These are phyloP conservation scores for Posidonia australis DNA, from an alignment of 106 monocot species.

Conservation along the genomic window DNA sequence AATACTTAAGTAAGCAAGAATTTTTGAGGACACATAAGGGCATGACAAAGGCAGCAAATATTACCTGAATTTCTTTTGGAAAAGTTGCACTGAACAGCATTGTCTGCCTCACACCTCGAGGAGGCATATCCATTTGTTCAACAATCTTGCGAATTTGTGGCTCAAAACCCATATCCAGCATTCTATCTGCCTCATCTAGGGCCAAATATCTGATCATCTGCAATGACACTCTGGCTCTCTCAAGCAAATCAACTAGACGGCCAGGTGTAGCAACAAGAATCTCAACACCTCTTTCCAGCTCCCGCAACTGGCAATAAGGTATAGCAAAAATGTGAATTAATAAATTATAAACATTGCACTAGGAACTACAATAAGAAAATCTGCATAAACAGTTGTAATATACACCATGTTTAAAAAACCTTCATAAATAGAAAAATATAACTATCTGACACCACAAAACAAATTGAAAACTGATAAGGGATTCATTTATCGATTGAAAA, in stretches of 20 bases:
- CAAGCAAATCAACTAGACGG: slow-evolving; percentile 76
- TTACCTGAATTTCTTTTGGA: slow-evolving; percentile 83
- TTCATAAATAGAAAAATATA: too few species aligned
- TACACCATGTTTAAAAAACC: too few species aligned
- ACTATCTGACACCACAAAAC: too few species aligned
- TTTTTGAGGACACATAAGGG: not conserved
- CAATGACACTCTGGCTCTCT: slow-evolving; percentile 81
- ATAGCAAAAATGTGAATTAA: too few species aligned
- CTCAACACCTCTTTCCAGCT: slow-evolving; percentile 84
- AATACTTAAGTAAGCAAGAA: not conserved
- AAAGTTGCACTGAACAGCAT: slow-evolving; percentile 98
- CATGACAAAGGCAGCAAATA: not conserved
- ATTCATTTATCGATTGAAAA: too few species aligned
- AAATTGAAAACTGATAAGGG: too few species aligned
- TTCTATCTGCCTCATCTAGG: slow-evolving; percentile 91
- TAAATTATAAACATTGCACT: too few species aligned
- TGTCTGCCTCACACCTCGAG: slow-evolving; percentile 66
- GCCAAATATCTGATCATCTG: slow-evolving; percentile 69
- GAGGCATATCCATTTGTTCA: slow-evolving; percentile 95
- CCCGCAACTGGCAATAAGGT: slow-evolving; percentile 44
- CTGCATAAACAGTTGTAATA: too few species aligned
- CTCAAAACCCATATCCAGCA: slow-evolving; percentile 99
- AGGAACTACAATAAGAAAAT: too few species aligned
- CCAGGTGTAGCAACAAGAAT: slow-evolving; percentile 98
- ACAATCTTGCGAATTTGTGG: slow-evolving; percentile 92